phyloP scores from a whole-genome alignment of 306 rosid genomes.

The Begonia loranthoides region DNA sequence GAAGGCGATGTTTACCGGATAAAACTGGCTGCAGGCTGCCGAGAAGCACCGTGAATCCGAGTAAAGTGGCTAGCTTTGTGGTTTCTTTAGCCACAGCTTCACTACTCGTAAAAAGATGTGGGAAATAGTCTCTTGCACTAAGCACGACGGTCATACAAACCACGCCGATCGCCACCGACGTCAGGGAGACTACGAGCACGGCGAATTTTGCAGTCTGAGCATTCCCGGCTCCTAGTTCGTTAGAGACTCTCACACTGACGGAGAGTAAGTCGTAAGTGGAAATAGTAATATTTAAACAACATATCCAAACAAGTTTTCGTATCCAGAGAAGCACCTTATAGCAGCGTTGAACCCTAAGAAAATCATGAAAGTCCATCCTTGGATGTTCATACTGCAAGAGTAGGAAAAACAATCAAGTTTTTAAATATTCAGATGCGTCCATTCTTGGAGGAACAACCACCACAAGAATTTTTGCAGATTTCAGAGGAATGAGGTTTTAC shows the following conservation, averaged over 20 bases:
- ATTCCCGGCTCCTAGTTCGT: constrained; percentile 74
- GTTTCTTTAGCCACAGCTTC: constrained; percentile 52
- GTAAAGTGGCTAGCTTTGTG: constrained; percentile 46
- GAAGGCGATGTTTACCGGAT: constrained; percentile 29
- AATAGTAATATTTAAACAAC: neutral
- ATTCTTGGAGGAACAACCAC: neutral
- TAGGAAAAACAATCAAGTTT: neutral
- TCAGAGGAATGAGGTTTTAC: constrained; percentile 12
- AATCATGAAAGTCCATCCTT: constrained; percentile 73
- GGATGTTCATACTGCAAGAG: constrained; percentile 49
- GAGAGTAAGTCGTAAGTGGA: neutral
- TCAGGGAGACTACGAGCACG: constrained; percentile 52
- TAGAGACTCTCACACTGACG: constrained; percentile 76
- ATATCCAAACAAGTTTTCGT: neutral
- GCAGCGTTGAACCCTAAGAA: constrained; percentile 72
- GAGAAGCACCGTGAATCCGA: constrained; percentile 44
- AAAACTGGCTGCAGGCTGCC: constrained; percentile 73
- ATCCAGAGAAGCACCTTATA: constrained; percentile 33
- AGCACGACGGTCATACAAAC: constrained; percentile 31
- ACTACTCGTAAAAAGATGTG: constrained; percentile 52
- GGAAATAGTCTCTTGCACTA: constrained; percentile 43
- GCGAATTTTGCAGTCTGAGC: constrained; percentile 38
- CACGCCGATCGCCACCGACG: constrained; percentile 55
- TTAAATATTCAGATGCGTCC: neutral
- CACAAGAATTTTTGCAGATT: too few species aligned